Conservation (phyloP, 1,284 basidiomycete genomes). For the Ustilago shanxiensis region DNA sequence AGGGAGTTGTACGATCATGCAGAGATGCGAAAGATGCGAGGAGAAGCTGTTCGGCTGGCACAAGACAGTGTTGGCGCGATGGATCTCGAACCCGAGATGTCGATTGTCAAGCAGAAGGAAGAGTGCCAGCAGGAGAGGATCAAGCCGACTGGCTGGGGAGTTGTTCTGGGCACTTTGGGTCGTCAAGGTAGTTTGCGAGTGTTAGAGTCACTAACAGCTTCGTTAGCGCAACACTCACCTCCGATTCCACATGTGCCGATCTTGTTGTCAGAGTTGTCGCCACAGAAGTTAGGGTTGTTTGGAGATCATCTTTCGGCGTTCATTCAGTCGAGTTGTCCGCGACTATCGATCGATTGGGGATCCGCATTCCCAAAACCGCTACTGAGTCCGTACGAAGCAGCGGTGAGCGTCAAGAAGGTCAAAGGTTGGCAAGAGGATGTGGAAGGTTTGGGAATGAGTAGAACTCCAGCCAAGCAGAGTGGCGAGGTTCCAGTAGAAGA, state of each 20-base stretch:
- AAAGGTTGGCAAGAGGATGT: conserved; percentile 74
- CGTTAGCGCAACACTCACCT: conserved; percentile 41
- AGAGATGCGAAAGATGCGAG: conserved; percentile 81
- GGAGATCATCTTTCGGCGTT: conserved; percentile 82
- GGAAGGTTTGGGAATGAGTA: conserved; percentile 70
- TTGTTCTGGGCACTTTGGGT: conserved; percentile 95
- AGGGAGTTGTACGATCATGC: conserved; percentile 90
- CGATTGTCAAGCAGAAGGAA: conserved; percentile 20
- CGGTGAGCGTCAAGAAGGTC: conserved; percentile 83
- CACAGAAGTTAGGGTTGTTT: conserved; percentile 90
- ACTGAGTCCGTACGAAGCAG: conserved; percentile 92
- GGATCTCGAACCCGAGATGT: conserved; percentile 28
- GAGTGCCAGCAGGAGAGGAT: conserved; percentile 47
- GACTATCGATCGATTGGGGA: conserved; percentile 94
- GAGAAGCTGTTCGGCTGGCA: conserved; percentile 78
- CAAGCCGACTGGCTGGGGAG: conserved; percentile 78
- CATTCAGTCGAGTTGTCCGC: conserved; percentile 94
- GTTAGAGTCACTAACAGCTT: conserved; percentile 73
- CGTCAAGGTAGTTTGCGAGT: conserved; percentile 93
- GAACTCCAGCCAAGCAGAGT: conserved; percentile 40
- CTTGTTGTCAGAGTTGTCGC: conserved; percentile 93
- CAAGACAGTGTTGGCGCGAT: conserved; percentile 48
- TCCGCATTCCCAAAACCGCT: conserved; percentile 87
- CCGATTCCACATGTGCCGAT: conserved; percentile 83
- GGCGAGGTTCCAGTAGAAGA: conserved; percentile 20